phyloP scores from a whole-genome alignment of 1,284 basidiomycete species.

The Rhizoctonia solani region DNA sequence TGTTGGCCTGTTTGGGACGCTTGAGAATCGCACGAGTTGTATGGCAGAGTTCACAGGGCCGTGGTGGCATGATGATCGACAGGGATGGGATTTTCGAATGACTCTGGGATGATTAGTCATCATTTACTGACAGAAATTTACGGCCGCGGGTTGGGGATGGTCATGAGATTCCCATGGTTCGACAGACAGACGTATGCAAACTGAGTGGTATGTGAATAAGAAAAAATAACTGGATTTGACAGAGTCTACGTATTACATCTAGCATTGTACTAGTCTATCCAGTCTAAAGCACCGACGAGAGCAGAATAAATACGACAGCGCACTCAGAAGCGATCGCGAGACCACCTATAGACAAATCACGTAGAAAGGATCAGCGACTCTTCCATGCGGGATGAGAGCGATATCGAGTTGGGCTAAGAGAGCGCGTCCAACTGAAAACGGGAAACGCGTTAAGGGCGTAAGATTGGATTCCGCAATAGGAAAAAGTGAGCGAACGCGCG shows the following conservation, averaged over 20 bases:
- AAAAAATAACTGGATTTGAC: slow-evolving; percentile 15
- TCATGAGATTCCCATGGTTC: neutral
- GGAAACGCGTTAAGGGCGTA: neutral
- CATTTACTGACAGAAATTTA: too few relatives aligned
- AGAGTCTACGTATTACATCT: slow-evolving; percentile 1
- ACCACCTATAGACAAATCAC: slow-evolving; percentile 31
- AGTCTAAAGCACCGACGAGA: slow-evolving; percentile 19
- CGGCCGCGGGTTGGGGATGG: neutral
- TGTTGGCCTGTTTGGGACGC: slow-evolving; percentile 97
- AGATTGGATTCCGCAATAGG: slow-evolving; percentile 14
- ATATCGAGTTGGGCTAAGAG: too few relatives aligned
- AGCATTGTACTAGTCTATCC: slow-evolving; percentile 5
- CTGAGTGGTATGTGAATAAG: neutral
- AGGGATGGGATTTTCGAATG: too few relatives aligned
- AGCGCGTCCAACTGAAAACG: neutral
- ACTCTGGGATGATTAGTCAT: too few relatives aligned
- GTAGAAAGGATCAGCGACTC: slow-evolving; percentile 28
- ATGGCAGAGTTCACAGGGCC: slow-evolving; percentile 73
- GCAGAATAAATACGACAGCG: slow-evolving; percentile 2
- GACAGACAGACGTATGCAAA: neutral
- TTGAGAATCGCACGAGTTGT: slow-evolving; percentile 85
- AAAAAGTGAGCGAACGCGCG: neutral
- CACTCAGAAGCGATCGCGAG: slow-evolving; percentile 22
- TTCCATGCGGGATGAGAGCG: slow-evolving; percentile 28
- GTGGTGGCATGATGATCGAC: slow-evolving; percentile 60